A percentile compares a stretch with the other conserved stretches of the same genome.
phyloP scores from a whole-genome alignment of 441 rosid genomes.

The Populus hybrid region DNA sequence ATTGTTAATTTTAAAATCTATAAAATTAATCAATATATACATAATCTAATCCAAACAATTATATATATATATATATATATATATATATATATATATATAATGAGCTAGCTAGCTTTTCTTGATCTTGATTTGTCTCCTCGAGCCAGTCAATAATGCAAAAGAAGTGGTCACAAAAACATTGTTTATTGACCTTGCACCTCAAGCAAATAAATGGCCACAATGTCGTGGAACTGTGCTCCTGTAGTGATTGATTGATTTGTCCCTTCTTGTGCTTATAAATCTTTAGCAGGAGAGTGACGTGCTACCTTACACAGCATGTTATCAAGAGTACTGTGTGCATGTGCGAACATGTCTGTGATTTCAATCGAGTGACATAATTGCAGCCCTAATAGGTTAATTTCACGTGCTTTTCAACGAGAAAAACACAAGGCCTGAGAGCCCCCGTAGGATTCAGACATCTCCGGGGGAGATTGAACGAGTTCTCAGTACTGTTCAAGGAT shows the following conservation, averaged over 20 bases:
- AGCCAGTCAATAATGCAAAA: constrained; percentile 4
- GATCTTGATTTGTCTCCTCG: not conserved
- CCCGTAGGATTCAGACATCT: not conserved
- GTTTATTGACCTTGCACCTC: constrained; percentile 11
- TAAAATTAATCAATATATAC: no score
- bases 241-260: not conserved
- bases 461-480: not conserved
- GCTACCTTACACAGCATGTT: not conserved
- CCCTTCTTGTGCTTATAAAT: not conserved
- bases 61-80: no score
- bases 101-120: no score
- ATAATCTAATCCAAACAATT: no score
- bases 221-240: not conserved
- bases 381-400: not conserved
- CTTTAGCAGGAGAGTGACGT: not conserved
- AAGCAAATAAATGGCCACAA: not conserved
- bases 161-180: not conserved
- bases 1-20: rapidly evolving
- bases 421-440: constrained; percentile 1
- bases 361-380: not conserved
- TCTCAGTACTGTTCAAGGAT: constrained; percentile 19
- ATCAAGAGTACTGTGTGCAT: not conserved
- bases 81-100: no score
- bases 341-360: constrained; percentile 1
- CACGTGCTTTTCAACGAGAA: constrained; percentile 5